phyloP scores from a whole-genome alignment of 345 rosid genomes.

The Hypericum androsaemum region DNA sequence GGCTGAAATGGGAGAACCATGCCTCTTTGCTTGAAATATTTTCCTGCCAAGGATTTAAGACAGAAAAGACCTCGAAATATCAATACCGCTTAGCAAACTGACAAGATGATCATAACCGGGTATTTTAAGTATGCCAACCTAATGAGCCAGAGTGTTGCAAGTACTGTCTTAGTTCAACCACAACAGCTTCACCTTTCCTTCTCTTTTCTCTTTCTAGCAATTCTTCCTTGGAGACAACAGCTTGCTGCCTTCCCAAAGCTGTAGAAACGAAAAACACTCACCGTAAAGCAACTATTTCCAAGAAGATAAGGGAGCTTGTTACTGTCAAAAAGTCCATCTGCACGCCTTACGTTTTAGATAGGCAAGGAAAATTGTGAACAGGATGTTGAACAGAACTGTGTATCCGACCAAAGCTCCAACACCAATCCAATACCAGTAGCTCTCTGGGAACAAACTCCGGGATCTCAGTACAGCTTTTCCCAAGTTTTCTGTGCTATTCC shows the following conservation, averaged over 20 bases:
- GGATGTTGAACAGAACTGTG: conserved; percentile 55
- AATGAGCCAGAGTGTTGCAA: conserved; percentile 68
- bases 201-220: conserved; percentile 72
- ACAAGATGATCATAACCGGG: conserved; percentile 5
- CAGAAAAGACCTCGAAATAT: conserved; percentile 7
- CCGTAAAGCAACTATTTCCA: background rate
- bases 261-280: conserved; percentile 9
- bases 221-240: conserved; percentile 86
- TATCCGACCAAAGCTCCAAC: conserved; percentile 88
- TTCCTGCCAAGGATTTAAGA: conserved; percentile 40
- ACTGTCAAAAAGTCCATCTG: background rate
- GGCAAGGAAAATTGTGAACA: conserved; percentile 67
- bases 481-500: conserved; percentile 36
- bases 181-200: conserved; percentile 62
- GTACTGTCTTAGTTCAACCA: conserved; percentile 73
- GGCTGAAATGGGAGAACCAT: conserved; percentile 99
- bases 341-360: conserved; percentile 72
- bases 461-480: conserved; percentile 60
- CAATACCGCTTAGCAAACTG: background rate
- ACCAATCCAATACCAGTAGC: conserved; percentile 99
- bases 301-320: background rate
- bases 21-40: conserved; percentile 79
- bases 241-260: conserved; percentile 81
- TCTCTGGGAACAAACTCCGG: conserved; percentile 67
- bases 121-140: conserved; percentile 32